Conservation (phyloP, 768 basidiomycete genomes). For the Royoungia palumana region DNA sequence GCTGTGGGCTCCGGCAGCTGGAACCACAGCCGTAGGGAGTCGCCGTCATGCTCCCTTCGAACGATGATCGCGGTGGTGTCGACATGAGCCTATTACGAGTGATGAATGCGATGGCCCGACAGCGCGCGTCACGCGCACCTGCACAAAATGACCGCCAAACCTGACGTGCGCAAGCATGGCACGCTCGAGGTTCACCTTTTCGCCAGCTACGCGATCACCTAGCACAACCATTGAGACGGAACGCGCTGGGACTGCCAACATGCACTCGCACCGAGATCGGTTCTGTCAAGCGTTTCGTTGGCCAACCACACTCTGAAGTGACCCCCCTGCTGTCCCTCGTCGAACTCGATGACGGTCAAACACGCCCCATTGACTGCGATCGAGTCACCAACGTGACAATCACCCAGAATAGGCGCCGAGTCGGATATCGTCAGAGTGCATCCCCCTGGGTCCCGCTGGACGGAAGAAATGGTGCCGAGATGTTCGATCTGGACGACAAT, state of each 20-base stretch:
- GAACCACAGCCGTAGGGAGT: conserved; percentile 84
- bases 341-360: conserved; percentile 87
- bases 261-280: conserved; percentile 70
- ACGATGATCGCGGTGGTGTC: conserved; percentile 83
- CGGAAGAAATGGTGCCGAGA: conserved; percentile 67
- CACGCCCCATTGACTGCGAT: conserved; percentile 89
- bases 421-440: conserved; percentile 79
- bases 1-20: conserved; percentile 61
- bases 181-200: conserved; percentile 87
- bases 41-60: conserved; percentile 68
- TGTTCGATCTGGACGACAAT: conserved; percentile 73
- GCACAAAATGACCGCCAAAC: conserved; percentile 97
- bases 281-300: conserved; percentile 89
- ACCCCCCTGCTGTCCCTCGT: conserved; percentile 56
- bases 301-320: conserved; percentile 95
- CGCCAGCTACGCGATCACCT: conserved; percentile 79
- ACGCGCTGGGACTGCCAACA: not conserved
- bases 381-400: conserved; percentile 93
- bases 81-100: conserved; percentile 73
- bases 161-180: conserved; percentile 90
- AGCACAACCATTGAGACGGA: conserved; percentile 7
- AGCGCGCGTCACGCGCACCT: conserved; percentile 48
- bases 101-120: not conserved
- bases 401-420: conserved; percentile 69
- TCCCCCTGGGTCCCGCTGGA: conserved; percentile 65